A percentile compares a stretch with the other conserved stretches of the same genome.
phyloP scores from a whole-genome alignment of 2,329 filamentous ascomycete genomes.

The Blastomyces gilchristii region DNA sequence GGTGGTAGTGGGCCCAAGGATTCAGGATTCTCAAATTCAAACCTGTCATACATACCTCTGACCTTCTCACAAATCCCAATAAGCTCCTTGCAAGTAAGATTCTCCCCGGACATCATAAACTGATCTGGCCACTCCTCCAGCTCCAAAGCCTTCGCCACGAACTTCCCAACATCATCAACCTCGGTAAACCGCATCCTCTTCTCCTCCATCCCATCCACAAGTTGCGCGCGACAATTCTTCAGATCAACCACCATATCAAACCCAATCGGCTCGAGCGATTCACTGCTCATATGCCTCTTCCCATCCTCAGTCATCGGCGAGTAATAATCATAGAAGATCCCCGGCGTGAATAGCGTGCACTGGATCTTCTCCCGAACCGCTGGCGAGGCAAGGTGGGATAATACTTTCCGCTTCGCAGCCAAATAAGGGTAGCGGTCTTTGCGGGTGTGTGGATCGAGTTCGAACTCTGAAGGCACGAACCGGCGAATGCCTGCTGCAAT shows the following conservation, averaged over 20 bases:
- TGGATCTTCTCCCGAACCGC: neutral
- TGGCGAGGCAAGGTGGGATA: neutral
- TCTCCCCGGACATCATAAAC: neutral
- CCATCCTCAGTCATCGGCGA: neutral
- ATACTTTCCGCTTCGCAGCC: neutral
- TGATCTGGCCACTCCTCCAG: slow-evolving; percentile 2
- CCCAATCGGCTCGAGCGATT: slow-evolving; percentile 2
- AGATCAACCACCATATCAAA: slow-evolving; percentile 6
- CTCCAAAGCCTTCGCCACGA: slow-evolving; percentile 4
- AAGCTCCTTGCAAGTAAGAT: slow-evolving; percentile 1
- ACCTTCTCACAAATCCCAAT: slow-evolving; percentile 5
- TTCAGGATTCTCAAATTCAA: neutral
- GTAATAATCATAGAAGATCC: slow-evolving; percentile 8
- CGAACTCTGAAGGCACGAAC: slow-evolving; percentile 5
- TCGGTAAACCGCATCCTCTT: slow-evolving; percentile 2
- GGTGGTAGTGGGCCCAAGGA: neutral
- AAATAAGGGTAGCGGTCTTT: slow-evolving; percentile 1
- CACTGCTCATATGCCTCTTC: slow-evolving; percentile 2
- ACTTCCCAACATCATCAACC: slow-evolving; percentile 4
- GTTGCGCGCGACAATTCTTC: neutral
- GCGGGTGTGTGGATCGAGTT: neutral
- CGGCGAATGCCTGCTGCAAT: slow-evolving; percentile 1
- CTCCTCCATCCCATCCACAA: slow-evolving; percentile 6
- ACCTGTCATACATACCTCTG: slow-evolving; percentile 1
- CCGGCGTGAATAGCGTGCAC: slow-evolving; percentile 5